phyloP scores from a whole-genome alignment of 176 grass and related monocot species.

The Alopecurus myosuroides region DNA sequence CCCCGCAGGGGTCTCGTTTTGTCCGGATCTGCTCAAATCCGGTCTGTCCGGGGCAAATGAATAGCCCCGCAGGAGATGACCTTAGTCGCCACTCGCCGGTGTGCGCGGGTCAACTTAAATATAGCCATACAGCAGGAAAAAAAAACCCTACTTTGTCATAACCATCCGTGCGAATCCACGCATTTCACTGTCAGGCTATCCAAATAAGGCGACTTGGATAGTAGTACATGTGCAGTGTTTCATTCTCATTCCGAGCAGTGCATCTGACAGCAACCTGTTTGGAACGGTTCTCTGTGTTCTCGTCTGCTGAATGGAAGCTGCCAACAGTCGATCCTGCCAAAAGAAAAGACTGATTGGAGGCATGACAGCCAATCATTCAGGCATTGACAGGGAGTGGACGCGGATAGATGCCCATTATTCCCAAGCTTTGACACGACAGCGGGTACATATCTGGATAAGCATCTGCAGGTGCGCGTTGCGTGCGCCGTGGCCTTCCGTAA shows the following conservation, averaged over 20 bases:
- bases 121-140: too few species aligned
- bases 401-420: neutral
- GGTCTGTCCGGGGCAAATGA: too few species aligned
- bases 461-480: neutral
- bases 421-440: neutral
- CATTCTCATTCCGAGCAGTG: neutral
- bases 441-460: slow-evolving; percentile 16
- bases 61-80: too few species aligned
- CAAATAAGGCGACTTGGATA: neutral
- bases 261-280: neutral
- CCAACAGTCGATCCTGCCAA: neutral
- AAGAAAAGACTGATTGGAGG: neutral
- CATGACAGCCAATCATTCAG: too few species aligned
- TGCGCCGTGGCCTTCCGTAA: too few species aligned
- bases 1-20: too few species aligned
- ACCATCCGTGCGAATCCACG: neutral
- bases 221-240: neutral
- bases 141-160: too few species aligned
- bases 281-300: neutral
- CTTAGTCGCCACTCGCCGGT: too few species aligned
- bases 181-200: neutral
- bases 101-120: too few species aligned
- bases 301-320: neutral
- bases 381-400: neutral
- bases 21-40: too few species aligned